Base-by-base conservation (phyloP, 106 monocot species). In the Amphibolis antarctica region DNA sequence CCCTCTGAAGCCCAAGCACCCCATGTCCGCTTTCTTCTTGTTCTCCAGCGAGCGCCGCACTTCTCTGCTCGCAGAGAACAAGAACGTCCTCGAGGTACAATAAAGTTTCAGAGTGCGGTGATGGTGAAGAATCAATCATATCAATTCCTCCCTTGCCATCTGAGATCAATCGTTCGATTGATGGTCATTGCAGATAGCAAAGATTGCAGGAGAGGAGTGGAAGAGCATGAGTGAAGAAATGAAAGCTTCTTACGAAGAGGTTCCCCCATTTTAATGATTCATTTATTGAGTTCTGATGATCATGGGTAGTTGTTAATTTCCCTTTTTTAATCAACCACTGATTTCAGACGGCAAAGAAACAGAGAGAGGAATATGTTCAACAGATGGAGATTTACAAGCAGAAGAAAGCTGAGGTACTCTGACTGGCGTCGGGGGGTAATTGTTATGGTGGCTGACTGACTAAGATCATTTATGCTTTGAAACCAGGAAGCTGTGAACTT, bases 181-280 rank as follows among this genome's bases (percentile, higher is more conserved):
- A 53, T 23, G 55, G 18, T 64, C 29, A 14, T 57, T 71, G 13
- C 65, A 90, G 85, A 79, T 93, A 52, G 77, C 85, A 13, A 93
- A 86, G 81, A 85, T 93, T 52, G 70, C 88, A 19, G 85, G 88
- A 42, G 93, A 93, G 70, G 93, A 88, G 64, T 93, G 93, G 93
- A 93, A 83, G 80, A 73, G 45, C 69, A 88, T 93, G 93, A 68
- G 46, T 5, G 71, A 78, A 45, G 67, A 83, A 44, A 53, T 72
- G 60, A 85, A 63, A 73, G 76, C 83, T 21, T 78, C 81, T 12
- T 93, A 77, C 57, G 88, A 81, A 62, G 62, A 85, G 82, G 86
- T 89, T 25, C 14, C 18, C 21, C 23, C 29, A 52, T 20, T 9
- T 22, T 19, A 22, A 10, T 19, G 18, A 4, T 52, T 52, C 52